phyloP scores from a whole-genome alignment of 768 basidiomycete genomes.

The Boletellus sp. region DNA sequence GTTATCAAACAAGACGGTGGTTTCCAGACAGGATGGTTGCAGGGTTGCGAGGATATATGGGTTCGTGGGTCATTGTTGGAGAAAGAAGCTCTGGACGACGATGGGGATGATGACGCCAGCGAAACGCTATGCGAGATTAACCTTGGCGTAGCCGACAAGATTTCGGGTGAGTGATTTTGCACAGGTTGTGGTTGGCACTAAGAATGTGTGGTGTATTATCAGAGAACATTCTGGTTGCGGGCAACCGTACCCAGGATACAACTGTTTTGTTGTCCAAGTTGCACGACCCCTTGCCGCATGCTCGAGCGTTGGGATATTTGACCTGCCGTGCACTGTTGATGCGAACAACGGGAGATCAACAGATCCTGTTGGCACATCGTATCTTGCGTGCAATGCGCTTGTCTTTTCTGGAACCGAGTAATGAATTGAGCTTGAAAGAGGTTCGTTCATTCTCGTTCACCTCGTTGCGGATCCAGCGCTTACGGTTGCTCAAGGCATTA shows the following conservation, averaged over 20 bases:
- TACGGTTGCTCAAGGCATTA: slow-evolving; percentile 37
- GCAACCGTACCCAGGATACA: slow-evolving; percentile 41
- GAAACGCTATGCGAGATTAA: slow-evolving; percentile 54
- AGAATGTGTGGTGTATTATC: slow-evolving; percentile 1
- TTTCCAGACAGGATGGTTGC: slow-evolving; percentile 40
- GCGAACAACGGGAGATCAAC: slow-evolving; percentile 54
- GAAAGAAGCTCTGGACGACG: slow-evolving; percentile 29
- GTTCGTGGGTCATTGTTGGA: slow-evolving; percentile 24
- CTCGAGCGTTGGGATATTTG: slow-evolving; percentile 57
- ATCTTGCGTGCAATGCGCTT: slow-evolving; percentile 46
- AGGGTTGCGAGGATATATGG: slow-evolving; percentile 51
- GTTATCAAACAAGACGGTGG: slow-evolving; percentile 42
- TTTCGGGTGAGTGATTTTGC: slow-evolving; percentile 53
- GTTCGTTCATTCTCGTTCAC: slow-evolving; percentile 17
- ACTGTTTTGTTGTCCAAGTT: slow-evolving; percentile 51
- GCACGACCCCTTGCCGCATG: slow-evolving; percentile 45
- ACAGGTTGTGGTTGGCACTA: background rate
- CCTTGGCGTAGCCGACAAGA: slow-evolving; percentile 48
- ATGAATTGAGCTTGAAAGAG: slow-evolving; percentile 30
- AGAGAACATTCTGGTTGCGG: slow-evolving; percentile 66
- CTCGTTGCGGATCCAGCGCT: background rate
- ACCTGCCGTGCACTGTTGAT: slow-evolving; percentile 59
- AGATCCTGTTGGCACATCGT: slow-evolving; percentile 50
- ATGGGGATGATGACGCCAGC: slow-evolving; percentile 27
- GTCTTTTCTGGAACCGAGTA: slow-evolving; percentile 43